phyloP scores from a whole-genome alignment of 2,329 filamentous ascomycete species.

The Trichoderma polysporum region DNA sequence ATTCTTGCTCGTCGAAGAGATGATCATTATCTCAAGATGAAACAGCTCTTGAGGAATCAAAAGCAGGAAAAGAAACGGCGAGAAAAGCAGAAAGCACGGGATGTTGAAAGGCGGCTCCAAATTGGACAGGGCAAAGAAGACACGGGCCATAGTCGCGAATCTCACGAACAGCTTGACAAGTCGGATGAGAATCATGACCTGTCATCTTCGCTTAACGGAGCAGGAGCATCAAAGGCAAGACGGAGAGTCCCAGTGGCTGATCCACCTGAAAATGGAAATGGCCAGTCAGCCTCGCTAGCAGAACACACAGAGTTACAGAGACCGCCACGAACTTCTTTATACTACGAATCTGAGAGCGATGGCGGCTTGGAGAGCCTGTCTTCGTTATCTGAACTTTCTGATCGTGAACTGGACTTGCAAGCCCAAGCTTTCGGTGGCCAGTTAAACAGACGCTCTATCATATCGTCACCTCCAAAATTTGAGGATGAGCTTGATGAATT shows the following conservation, averaged over 20 bases:
- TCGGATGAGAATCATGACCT: slow-evolving; percentile 12
- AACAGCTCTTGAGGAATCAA: slow-evolving; percentile 37
- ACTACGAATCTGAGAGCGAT: slow-evolving; percentile 29
- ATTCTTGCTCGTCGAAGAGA: slow-evolving; percentile 42
- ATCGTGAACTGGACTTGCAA: slow-evolving; percentile 40
- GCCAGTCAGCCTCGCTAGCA: background rate
- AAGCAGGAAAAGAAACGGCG: slow-evolving; percentile 57
- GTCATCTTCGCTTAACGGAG: background rate
- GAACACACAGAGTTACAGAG: background rate
- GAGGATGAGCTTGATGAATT: slow-evolving; percentile 54
- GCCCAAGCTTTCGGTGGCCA: slow-evolving; percentile 26
- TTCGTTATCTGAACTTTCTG: slow-evolving; percentile 41
- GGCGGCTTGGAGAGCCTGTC: slow-evolving; percentile 33
- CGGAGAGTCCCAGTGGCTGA: slow-evolving; percentile 8
- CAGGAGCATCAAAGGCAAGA: slow-evolving; percentile 23
- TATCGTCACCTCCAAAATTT: background rate
- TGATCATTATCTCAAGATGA: slow-evolving; percentile 38
- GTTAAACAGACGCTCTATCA: background rate
- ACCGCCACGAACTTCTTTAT: background rate
- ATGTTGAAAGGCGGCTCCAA: slow-evolving; percentile 48
- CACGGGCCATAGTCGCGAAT: slow-evolving; percentile 11
- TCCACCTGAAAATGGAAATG: slow-evolving; percentile 19
- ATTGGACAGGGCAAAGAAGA: background rate
- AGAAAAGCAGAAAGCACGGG: slow-evolving; percentile 78
- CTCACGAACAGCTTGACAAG: slow-evolving; percentile 25